Conservation (phyloP, 108 stramenopile species). For the Bacterosira constricta region DNA sequence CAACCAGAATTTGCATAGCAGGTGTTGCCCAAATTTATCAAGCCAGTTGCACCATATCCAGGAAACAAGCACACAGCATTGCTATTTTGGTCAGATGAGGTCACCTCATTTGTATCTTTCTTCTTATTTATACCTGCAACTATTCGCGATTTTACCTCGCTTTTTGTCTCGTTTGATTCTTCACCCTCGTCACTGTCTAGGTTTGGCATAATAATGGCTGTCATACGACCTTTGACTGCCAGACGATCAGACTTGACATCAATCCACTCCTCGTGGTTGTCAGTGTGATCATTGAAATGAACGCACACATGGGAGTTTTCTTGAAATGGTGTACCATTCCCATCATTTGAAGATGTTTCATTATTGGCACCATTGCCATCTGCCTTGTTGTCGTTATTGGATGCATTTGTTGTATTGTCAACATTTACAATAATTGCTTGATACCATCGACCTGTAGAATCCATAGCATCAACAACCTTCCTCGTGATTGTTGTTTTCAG, state of each 20-base stretch:
- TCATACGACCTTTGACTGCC: slow-evolving; percentile 80
- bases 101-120: slow-evolving; percentile 30
- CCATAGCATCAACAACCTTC: slow-evolving; percentile 78
- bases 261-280: slow-evolving; percentile 79
- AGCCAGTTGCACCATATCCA: slow-evolving; percentile 85
- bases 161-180: slow-evolving; percentile 23
- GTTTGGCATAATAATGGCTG: slow-evolving; percentile 48
- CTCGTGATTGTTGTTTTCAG: slow-evolving; percentile 25
- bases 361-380: slow-evolving; percentile 16
- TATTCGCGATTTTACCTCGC: slow-evolving; percentile 50
- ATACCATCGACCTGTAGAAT: slow-evolving; percentile 84
- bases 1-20: slow-evolving; percentile 95
- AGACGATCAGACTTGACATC: slow-evolving; percentile 83
- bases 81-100: slow-evolving; percentile 22
- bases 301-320: slow-evolving; percentile 66
- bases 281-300: slow-evolving; percentile 74
- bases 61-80: slow-evolving; percentile 76
- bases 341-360: slow-evolving; percentile 3
- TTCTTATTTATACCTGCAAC: slow-evolving; percentile 52
- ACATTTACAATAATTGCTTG: slow-evolving; percentile 67
- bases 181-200: slow-evolving; percentile 33
- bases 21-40: slow-evolving; percentile 92
- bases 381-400: slow-evolving; percentile 50
- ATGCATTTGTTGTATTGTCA: slow-evolving; percentile 28
- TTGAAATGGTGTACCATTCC: slow-evolving; percentile 5